Base-by-base conservation (phyloP, 306 rosid genomes). In the Canavalia ensiformis region DNA sequence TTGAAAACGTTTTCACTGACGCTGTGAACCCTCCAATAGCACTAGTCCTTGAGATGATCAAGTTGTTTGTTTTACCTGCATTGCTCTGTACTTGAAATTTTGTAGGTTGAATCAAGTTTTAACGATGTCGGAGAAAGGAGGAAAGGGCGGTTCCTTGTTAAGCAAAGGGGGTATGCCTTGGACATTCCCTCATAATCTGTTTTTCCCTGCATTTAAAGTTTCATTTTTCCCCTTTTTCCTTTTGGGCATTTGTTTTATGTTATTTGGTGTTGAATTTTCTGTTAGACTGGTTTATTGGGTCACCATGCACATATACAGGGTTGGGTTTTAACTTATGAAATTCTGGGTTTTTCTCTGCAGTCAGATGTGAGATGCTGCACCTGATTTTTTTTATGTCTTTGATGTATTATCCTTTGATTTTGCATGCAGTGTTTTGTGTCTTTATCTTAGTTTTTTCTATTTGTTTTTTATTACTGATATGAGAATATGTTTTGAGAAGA, bases 91-190 rank as follows among this genome's bases (percentile, higher is more conserved):
- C 35, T 79, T 75, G 52, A 13, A 69, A 79, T 50, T 83, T 76
- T 80, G 64, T 42, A 83, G 83, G 86, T 73, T 62, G 77, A 75
- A 72, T 41, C 62, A 34, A 18, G 57, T 57, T 72, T 80, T 64
- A 2, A 72, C 13, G 51, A 90, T 91, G 95, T 78, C 90, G 71
- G 97, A 89, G 55, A 94, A 92, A 86, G 92, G 90, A 42, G 97
- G 91, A 78, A 91, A 87, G 84, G 91, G 87, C 56, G 84, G 41
- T 68, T 78, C 94, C 33, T 42, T 68, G 30, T 47, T 77, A 44
- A 77, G 82, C 84, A 87, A 84, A 83, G 81, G 85, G 35, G 79
- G 85, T 86, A 33, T 70, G 68, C 57, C 10, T 83, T 73, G 39
- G 50, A 29, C 56, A 45, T 64, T 71, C 73, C 25, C 75, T 46